Evolutionary conservation across 2,329 filamentous ascomycete species (phyloP), one percentile per base, ranked within the genome.

Genomic region (Trichoderma atroviride): DNA sequence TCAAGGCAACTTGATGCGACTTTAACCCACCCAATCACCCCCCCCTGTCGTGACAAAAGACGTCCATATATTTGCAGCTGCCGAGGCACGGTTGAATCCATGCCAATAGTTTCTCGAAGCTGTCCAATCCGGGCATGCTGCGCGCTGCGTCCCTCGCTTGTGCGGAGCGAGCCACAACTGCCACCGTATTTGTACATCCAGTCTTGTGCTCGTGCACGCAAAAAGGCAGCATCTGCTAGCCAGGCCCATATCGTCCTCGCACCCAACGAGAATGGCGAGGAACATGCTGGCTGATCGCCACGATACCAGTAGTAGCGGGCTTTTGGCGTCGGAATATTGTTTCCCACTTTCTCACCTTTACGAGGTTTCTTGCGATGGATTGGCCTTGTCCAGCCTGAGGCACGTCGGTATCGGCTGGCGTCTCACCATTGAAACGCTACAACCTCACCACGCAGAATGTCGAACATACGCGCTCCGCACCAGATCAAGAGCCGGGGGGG

Each of bases 341-440:
- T 19, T 7, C 16, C 37, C 37, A 9, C 40, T 43, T 43, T 9
- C 40, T 43, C 40, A 43, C 40, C 35, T 43, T 35, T 22, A 27
- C 33, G 22, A 29, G 37, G 22, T 37, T 11, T 7, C 56, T 9
- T 58, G 13, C 35, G 10, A 19, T 37, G 13, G 7, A 3, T 16
- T 43, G 35, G 22, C 10, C 33, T 35, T 19, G 37, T 27, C 14
- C 10, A 9, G 62, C 47, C 29, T 57, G 62, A 35, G 56, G 50
- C 53, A 37, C 55, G 37, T 60, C 47, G 58, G 58, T 50, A 60
- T 62, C 52, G 56, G 63, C 52, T 50, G 63, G 22, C 63, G 69
- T 70, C 63, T 70, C 69, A 70, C 69, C 63, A 70, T 68, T 40
- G 57, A 60, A 63, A 63, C 69, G 69, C 69, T 70, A 70, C 69